Percentiles rank a stretch among this genome's conserved stretches.
Evolutionary conservation across 2,329 filamentous ascomycete species (phyloP).

Genomic region (Colletotrichum sp.): DNA sequence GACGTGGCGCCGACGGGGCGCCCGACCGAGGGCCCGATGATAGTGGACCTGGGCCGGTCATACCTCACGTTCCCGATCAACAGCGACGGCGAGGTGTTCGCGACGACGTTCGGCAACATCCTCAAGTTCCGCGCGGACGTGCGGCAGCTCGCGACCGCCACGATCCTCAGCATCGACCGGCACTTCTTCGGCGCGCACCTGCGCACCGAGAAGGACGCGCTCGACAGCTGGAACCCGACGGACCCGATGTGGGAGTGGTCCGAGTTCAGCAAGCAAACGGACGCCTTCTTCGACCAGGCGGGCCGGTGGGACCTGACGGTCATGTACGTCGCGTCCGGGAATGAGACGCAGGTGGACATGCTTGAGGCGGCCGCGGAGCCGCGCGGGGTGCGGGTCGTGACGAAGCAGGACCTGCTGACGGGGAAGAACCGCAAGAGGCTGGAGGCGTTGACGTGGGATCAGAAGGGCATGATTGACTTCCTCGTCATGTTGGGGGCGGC

Average conservation of each 20-base stretch:
- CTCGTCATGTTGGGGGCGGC: conserved; percentile 34
- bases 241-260: conserved; percentile 31
- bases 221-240: conserved; percentile 30
- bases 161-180: conserved; percentile 23
- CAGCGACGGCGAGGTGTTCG: conserved; percentile 36
- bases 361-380: neutral
- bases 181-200: conserved; percentile 35
- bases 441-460: conserved; percentile 31
- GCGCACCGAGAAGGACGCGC: conserved; percentile 30
- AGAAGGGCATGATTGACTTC: conserved; percentile 37
- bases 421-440: conserved; percentile 21
- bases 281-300: conserved; percentile 30
- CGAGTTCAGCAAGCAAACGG: conserved; percentile 31
- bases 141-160: conserved; percentile 29
- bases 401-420: conserved; percentile 31
- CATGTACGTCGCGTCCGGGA: conserved; percentile 32
- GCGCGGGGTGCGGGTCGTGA: conserved; percentile 29
- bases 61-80: conserved; percentile 41
- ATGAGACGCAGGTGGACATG: conserved; percentile 28
- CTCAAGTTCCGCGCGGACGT: conserved; percentile 34
- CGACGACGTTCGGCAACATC: conserved; percentile 34
- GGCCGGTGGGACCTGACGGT: conserved; percentile 24
- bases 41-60: conserved; percentile 33
- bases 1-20: conserved; percentile 15
- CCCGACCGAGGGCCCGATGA: conserved; percentile 23